These are phyloP conservation scores for Leishmania aethiopica DNA, from an alignment of 208 protist species.

Conservation along the genomic window DNA sequence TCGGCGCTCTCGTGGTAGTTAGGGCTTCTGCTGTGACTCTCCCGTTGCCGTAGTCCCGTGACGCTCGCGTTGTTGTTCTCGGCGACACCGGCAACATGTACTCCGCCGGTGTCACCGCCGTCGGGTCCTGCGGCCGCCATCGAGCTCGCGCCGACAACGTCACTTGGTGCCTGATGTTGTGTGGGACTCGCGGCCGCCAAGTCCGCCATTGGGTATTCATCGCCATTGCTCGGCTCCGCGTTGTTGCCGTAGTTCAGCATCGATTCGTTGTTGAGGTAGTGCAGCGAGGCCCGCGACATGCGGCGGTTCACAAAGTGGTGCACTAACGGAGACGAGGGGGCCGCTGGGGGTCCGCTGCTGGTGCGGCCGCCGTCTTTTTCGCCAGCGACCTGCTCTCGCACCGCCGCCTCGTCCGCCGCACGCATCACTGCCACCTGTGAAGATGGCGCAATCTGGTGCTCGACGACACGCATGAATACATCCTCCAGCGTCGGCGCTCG, in stretches of 20 bases:
- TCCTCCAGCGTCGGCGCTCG: conserved; percentile 77
- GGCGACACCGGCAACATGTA: neutral
- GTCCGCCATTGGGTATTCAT: conserved; percentile 1
- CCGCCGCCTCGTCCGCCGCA: neutral
- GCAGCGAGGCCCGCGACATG: conserved; percentile 29
- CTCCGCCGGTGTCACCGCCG: neutral
- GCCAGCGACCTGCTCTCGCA: neutral
- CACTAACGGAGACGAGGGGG: neutral
- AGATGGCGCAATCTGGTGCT: conserved; percentile 18
- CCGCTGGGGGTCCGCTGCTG: too few relatives aligned
- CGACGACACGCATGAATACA: conserved; percentile 66
- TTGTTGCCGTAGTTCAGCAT: conserved; percentile 21
- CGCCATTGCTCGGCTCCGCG: conserved; percentile 7
- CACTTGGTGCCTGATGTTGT: neutral
- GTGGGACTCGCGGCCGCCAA: neutral
- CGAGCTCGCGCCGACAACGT: neutral
- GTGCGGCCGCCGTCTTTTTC: neutral
- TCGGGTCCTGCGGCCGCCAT: neutral
- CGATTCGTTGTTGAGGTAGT: conserved; percentile 20
- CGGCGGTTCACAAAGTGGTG: conserved; percentile 15
- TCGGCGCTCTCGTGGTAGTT: neutral
- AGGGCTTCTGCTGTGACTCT: neutral
- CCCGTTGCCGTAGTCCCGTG: neutral
- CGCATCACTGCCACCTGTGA: neutral
- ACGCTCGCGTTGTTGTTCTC: neutral